Conservation (phyloP, 768 basidiomycete genomes). For the Suillus variegatus region DNA sequence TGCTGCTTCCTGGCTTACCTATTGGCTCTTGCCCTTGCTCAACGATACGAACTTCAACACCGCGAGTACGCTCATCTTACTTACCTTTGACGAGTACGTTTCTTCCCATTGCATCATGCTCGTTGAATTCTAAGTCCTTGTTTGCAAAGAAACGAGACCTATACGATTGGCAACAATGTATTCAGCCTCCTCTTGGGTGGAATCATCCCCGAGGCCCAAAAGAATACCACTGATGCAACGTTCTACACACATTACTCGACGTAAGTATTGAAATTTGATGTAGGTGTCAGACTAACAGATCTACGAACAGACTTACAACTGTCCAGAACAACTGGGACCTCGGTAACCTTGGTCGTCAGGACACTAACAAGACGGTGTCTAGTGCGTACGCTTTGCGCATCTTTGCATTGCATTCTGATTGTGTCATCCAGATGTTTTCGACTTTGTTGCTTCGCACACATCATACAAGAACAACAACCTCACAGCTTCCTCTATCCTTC, state of each 20-base stretch:
- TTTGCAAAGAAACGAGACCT: constrained; percentile 26
- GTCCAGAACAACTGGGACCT: constrained; percentile 65
- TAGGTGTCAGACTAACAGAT: neutral
- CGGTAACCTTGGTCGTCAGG: constrained; percentile 57
- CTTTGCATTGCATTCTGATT: neutral
- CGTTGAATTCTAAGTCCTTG: neutral
- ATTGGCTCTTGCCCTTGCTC: constrained; percentile 55
- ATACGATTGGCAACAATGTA: constrained; percentile 47
- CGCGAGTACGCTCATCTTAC: constrained; percentile 52
- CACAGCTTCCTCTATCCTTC: constrained; percentile 27
- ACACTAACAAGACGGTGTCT: constrained; percentile 47
- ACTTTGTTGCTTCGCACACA: constrained; percentile 47
- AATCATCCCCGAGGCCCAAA: constrained; percentile 42
- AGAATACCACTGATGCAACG: constrained; percentile 48
- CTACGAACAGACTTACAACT: constrained; percentile 42
- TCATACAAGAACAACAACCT: constrained; percentile 45
- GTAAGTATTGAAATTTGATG: constrained; percentile 14
- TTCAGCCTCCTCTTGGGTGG: constrained; percentile 46
- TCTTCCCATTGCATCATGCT: neutral
- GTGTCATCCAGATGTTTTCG: constrained; percentile 47
- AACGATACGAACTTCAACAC: constrained; percentile 53
- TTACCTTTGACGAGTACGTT: constrained; percentile 66
- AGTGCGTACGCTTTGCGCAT: constrained; percentile 8
- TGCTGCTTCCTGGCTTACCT: constrained; percentile 44
- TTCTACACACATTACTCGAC: constrained; percentile 66